Percentiles rank a stretch among this genome's conserved stretches.
These are phyloP conservation scores for Boletus sp. DNA, from an alignment of 1,284 basidiomycete genomes.

Conservation along the genomic window DNA sequence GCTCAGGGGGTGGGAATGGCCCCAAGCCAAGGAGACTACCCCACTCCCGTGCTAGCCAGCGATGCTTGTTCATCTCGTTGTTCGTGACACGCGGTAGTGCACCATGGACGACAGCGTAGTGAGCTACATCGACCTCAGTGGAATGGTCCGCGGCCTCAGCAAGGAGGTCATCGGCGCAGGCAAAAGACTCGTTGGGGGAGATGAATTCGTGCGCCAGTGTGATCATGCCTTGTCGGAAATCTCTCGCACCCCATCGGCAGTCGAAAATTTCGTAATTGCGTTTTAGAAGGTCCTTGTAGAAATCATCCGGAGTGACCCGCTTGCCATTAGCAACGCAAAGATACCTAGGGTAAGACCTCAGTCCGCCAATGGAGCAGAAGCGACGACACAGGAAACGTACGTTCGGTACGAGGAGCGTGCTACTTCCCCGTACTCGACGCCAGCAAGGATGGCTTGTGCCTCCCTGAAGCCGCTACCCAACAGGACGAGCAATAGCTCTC, in stretches of 20 bases:
- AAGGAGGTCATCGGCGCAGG: conserved; percentile 10
- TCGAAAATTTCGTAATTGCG: conserved; percentile 1
- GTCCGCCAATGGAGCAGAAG: background rate
- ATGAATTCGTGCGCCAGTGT: conserved; percentile 11
- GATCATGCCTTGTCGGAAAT: conserved; percentile 17
- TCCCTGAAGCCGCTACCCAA: conserved; percentile 14
- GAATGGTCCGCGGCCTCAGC: conserved; percentile 23
- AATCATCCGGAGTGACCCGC: background rate
- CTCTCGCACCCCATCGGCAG: conserved; percentile 14
- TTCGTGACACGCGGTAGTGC: background rate
- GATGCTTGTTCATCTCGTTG: conserved; percentile 5
- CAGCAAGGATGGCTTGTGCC: conserved; percentile 7
- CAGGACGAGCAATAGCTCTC: conserved; percentile 7
- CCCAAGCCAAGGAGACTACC: conserved; percentile 10
- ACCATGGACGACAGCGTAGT: conserved; percentile 9
- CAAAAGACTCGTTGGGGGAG: conserved; percentile 3
- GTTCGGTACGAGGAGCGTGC: conserved; percentile 2
- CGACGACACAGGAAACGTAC: background rate
- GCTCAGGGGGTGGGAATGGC: conserved; percentile 4
- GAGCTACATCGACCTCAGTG: background rate
- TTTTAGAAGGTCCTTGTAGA: conserved; percentile 9
- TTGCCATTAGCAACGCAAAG: conserved; percentile 7
- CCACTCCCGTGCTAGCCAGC: conserved; percentile 16
- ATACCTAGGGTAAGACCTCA: conserved; percentile 9
- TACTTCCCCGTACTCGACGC: conserved; percentile 4